A percentile compares a stretch with the other conserved stretches of the same genome.
phyloP scores from a whole-genome alignment of 208 protist species.

The Acanthamoeba royreba region DNA sequence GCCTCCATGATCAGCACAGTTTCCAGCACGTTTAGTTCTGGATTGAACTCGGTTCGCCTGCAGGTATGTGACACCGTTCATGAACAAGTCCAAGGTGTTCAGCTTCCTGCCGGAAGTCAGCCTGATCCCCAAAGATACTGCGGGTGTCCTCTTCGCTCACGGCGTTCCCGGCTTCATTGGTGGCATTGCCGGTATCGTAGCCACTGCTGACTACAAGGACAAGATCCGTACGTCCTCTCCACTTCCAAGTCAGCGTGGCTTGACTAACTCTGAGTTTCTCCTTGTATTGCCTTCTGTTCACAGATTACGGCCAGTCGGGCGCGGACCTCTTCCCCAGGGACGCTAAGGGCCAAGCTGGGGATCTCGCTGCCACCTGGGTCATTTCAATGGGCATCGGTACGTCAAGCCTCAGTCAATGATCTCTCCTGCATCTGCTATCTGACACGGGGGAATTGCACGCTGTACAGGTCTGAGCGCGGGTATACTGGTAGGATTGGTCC shows the following conservation, averaged over 20 bases:
- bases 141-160: conserved; percentile 61
- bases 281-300: too few relatives aligned
- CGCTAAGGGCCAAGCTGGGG: neutral
- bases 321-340: neutral
- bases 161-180: neutral
- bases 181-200: neutral
- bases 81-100: neutral
- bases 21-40: too few relatives aligned
- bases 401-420: neutral
- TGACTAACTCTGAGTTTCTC: too few relatives aligned
- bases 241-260: too few relatives aligned
- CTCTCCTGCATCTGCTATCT: neutral
- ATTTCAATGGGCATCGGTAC: neutral
- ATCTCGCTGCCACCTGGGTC: neutral
- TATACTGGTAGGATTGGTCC: neutral
- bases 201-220: neutral
- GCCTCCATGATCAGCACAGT: neutral
- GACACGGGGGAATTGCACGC: neutral
- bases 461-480: neutral
- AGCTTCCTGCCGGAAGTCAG: neutral
- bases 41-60: too few relatives aligned
- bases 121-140: conserved; percentile 74
- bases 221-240: neutral
- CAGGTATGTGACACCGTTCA: neutral
- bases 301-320: neutral